Conservation (phyloP, 1,284 basidiomycete species). For the Leucoagaricus sp. region DNA sequence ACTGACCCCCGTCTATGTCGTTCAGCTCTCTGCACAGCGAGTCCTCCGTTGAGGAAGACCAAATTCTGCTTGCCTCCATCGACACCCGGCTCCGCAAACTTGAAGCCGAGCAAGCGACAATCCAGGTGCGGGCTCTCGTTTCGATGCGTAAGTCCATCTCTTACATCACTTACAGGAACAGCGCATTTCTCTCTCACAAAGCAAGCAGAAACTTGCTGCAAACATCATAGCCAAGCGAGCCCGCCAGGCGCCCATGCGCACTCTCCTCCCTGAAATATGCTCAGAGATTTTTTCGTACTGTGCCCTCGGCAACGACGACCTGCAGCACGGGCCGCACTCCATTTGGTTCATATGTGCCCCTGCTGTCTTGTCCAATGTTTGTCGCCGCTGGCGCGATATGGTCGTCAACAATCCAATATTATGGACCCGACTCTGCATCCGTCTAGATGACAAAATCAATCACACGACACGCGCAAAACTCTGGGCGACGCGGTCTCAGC, state of each 20-base stretch:
- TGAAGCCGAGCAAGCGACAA: neutral
- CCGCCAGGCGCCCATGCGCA: constrained; percentile 18
- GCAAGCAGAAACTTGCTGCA: constrained; percentile 16
- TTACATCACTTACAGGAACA: constrained; percentile 4
- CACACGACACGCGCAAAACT: constrained; percentile 9
- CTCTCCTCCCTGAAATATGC: constrained; percentile 22
- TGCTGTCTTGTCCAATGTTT: constrained; percentile 20
- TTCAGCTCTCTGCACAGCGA: neutral
- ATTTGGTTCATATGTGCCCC: constrained; percentile 13
- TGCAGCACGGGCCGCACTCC: neutral
- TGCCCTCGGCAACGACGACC: constrained; percentile 14
- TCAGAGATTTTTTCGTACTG: constrained; percentile 21
- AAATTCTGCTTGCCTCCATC: constrained; percentile 1
- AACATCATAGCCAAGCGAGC: constrained; percentile 16
- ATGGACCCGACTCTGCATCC: constrained; percentile 22
- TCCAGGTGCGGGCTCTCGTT: neutral
- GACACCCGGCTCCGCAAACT: neutral
- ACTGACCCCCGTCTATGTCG: neutral
- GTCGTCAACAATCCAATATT: constrained; percentile 19
- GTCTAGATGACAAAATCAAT: constrained; percentile 11
- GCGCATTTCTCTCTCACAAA: constrained; percentile 9
- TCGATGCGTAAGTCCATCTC: neutral
- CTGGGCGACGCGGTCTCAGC: constrained; percentile 18
- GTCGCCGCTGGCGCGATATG: constrained; percentile 22
- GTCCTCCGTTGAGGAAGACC: constrained; percentile 6